Percentiles rank a stretch among this genome's conserved stretches.
phyloP scores from a whole-genome alignment of 441 rosid genomes.

The Aquilaria agallochum region DNA sequence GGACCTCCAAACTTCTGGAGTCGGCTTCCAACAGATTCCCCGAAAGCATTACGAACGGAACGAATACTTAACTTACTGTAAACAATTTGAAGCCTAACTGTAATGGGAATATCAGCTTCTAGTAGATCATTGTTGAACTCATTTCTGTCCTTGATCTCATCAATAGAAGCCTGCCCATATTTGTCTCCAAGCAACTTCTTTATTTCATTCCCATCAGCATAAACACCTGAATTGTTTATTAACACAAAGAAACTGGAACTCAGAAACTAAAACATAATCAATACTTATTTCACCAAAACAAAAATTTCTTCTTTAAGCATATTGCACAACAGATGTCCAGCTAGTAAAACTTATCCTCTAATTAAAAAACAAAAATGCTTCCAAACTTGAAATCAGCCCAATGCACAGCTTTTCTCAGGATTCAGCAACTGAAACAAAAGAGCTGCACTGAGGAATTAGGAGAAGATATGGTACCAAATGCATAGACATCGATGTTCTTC shows the following conservation, averaged over 20 bases:
- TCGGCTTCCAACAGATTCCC: slow-evolving; percentile 83
- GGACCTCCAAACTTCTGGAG: slow-evolving; percentile 66
- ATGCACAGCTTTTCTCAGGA: too few relatives aligned
- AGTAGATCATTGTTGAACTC: slow-evolving; percentile 49
- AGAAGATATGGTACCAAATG: slow-evolving; percentile 47
- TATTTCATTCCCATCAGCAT: slow-evolving; percentile 60
- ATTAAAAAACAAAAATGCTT: too few relatives aligned
- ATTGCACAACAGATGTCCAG: too few relatives aligned
- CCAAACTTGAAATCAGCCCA: too few relatives aligned
- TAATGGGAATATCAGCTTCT: slow-evolving; percentile 62
- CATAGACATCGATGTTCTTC: slow-evolving; percentile 88
- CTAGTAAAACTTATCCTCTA: too few relatives aligned
- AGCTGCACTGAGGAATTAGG: neutral
- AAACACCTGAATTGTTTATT: slow-evolving; percentile 51
- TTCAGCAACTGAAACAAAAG: neutral
- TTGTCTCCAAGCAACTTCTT: slow-evolving; percentile 57
- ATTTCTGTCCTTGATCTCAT: slow-evolving; percentile 59
- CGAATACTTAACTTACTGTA: slow-evolving; percentile 68
- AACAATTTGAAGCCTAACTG: slow-evolving; percentile 75
- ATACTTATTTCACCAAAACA: too few relatives aligned
- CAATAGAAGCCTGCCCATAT: slow-evolving; percentile 45
- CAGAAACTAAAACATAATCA: too few relatives aligned
- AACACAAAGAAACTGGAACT: neutral
- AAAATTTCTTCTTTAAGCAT: too few relatives aligned
- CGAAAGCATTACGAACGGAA: slow-evolving; percentile 76